Base-by-base conservation (phyloP, 805 yeast genomes). In the Saccharomycopsis javanensis region DNA sequence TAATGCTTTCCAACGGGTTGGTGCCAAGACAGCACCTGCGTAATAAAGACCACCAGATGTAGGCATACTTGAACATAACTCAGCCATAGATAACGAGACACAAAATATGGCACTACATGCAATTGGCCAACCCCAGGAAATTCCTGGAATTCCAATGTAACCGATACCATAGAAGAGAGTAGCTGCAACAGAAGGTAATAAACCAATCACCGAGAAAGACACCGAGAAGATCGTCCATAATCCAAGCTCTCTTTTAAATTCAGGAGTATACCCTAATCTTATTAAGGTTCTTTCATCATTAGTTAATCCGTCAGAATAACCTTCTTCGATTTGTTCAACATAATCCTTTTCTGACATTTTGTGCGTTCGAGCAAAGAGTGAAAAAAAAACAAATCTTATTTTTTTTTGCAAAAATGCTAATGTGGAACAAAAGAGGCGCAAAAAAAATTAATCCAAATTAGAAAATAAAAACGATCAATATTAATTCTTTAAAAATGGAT, bases 1-100 rank as follows among this genome's bases (percentile, higher is more conserved):
- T 0, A 83, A 81, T 18, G 78, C 76, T 64, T 79, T 75, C 33
- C 73, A 63, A 3, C 64, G 62, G 53, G 73, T 77, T 1, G 88
- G 90, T 27, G 89, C 81, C 65, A 81, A 84, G 65, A 81, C 76
- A 67, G 75, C 81, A 1, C 87, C 80, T 83, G 86, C 82, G 68
- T 79, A 81, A 66, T 83, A 86, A 42, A 85, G 70, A 7, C 91
- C 91, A 56, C 91, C 91, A 20, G 86, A 79, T 1, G 91, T 85
- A 28, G 92, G 91, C 62, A 82, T 78, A 1, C 89, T 79, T 37
- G 84, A 77, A 0, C 85, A 87, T 60, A 83, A 68, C 64, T 83
- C 85, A 5, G 86, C 75, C 82, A 86, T 79, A n/a, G 82, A 76
- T 8, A 74, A 65, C 56, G 83, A 65, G 57, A 85, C 81, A 63